A percentile compares a stretch with the other conserved stretches of the same genome.
phyloP scores from a whole-genome alignment of 805 yeast species.

The Barnettozyma salicaria region DNA sequence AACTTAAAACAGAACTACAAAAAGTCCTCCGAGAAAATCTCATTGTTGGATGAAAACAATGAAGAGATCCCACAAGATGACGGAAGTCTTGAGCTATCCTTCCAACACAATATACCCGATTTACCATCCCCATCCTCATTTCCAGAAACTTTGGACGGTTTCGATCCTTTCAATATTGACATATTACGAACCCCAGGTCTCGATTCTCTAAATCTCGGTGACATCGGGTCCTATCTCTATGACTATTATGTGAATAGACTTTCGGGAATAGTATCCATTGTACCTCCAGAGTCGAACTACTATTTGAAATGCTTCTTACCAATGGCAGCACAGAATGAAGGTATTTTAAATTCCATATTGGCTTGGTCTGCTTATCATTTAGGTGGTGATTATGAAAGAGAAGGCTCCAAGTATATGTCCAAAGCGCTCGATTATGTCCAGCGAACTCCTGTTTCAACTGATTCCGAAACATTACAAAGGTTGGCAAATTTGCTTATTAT shows the following conservation, averaged over 20 bases:
- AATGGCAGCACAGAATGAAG: constrained; percentile 43
- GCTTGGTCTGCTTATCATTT: constrained; percentile 48
- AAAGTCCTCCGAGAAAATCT: constrained; percentile 15
- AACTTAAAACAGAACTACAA: constrained; percentile 19
- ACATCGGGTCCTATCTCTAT: constrained; percentile 38
- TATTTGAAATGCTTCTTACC: constrained; percentile 46
- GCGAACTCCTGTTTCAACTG: constrained; percentile 26
- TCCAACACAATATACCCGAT: constrained; percentile 2
- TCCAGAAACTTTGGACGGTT: constrained; percentile 9
- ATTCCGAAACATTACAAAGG: constrained; percentile 30
- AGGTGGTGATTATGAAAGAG: constrained; percentile 34
- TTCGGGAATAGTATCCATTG: constrained; percentile 42
- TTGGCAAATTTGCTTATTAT: constrained; percentile 63
- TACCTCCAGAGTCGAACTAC: constrained; percentile 44
- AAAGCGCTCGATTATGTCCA: constrained; percentile 41
- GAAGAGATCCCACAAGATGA: constrained; percentile 1
- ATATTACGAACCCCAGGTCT: constrained; percentile 21
- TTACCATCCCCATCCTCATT: constrained; percentile 1
- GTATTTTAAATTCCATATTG: constrained; percentile 45
- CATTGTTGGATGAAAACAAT: constrained; percentile 9
- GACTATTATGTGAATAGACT: constrained; percentile 46
- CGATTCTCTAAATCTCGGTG: constrained; percentile 30
- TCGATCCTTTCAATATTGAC: constrained; percentile 14
- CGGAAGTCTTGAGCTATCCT: constrained; percentile 3
- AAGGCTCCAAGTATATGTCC: constrained; percentile 44